A percentile compares a stretch with the other conserved stretches of the same genome.
Conservation (phyloP, 1,139 yeast species). For the Sugiyamaella neomexicana region DNA sequence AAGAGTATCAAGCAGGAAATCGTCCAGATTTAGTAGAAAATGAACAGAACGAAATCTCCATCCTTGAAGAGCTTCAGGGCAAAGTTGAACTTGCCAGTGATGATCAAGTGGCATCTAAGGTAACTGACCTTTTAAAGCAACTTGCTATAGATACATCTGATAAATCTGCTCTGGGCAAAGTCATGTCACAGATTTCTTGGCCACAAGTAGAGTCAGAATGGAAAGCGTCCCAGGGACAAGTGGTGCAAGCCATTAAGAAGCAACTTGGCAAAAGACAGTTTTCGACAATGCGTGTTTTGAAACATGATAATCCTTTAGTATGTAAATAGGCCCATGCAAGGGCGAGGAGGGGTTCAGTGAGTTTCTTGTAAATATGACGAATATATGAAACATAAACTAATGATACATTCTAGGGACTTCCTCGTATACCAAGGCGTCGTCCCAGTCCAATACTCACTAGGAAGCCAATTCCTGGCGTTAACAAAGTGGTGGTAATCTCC, state of each 20-base stretch:
- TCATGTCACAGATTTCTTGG: conserved; percentile 53
- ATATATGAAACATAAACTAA: conserved; percentile 12
- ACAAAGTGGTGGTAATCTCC: conserved; percentile 63
- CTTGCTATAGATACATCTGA: conserved; percentile 37
- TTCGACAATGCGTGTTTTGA: conserved; percentile 23
- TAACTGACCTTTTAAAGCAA: conserved; percentile 42
- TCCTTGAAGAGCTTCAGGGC: conserved; percentile 47
- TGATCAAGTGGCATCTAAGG: conserved; percentile 50
- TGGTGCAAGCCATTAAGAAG: conserved; percentile 33
- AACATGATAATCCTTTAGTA: conserved; percentile 57
- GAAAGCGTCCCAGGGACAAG: conserved; percentile 49
- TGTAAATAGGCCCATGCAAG: conserved; percentile 32
- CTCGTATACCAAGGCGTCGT: conserved; percentile 40
- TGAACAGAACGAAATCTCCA: conserved; percentile 52
- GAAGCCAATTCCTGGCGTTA: conserved; percentile 61
- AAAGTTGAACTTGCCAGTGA: conserved; percentile 53
- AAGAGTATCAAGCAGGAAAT: conserved; percentile 50
- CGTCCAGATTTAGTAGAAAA: conserved; percentile 58
- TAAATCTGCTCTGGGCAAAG: conserved; percentile 42
- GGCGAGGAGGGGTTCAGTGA: background rate
- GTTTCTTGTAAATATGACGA: conserved; percentile 13
- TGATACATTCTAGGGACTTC: conserved; percentile 49
- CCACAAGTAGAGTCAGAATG: conserved; percentile 51
- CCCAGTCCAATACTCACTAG: conserved; percentile 47
- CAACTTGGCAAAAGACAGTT: conserved; percentile 29